These are phyloP conservation scores for Leccinum longicurvipes DNA, from an alignment of 768 basidiomycete genomes.

Conservation along the genomic window DNA sequence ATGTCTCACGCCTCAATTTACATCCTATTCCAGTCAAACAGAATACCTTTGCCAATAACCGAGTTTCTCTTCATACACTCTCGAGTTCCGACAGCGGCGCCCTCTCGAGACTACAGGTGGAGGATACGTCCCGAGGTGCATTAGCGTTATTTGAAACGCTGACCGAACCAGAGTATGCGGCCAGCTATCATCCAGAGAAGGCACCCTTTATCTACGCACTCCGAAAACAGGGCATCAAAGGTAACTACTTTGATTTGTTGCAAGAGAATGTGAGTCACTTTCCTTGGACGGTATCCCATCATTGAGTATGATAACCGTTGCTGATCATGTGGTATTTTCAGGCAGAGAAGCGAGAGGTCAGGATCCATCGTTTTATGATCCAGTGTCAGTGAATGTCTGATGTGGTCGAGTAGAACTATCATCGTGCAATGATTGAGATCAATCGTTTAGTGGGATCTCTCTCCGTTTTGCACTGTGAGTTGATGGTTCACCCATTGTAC, in stretches of 20 bases:
- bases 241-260: constrained; percentile 22
- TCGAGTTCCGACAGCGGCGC: constrained; percentile 10
- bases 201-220: constrained; percentile 22
- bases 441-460: constrained; percentile 19
- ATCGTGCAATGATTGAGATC: constrained; percentile 21
- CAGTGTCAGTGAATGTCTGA: constrained; percentile 1
- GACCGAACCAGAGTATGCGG: constrained; percentile 23
- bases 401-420: constrained; percentile 13
- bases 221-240: constrained; percentile 10
- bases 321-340: constrained; percentile 1
- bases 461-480: not conserved
- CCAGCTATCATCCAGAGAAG: constrained; percentile 19
- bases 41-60: no score
- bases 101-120: constrained; percentile 4
- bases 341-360: constrained; percentile 16
- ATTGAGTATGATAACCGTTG: not conserved
- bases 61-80: constrained; percentile 28
- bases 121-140: constrained; percentile 14
- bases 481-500: not conserved
- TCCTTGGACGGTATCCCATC: not conserved
- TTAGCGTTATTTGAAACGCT: constrained; percentile 21
- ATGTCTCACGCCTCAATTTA: not conserved
- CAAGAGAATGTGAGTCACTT: constrained; percentile 14
- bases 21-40: constrained; percentile 15
- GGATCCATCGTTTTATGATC: not conserved